A percentile compares a stretch with the other conserved stretches of the same genome.
These are phyloP conservation scores for Xylariomycetidae sp. DNA, from an alignment of 2,329 filamentous ascomycete species.

Conservation along the genomic window DNA sequence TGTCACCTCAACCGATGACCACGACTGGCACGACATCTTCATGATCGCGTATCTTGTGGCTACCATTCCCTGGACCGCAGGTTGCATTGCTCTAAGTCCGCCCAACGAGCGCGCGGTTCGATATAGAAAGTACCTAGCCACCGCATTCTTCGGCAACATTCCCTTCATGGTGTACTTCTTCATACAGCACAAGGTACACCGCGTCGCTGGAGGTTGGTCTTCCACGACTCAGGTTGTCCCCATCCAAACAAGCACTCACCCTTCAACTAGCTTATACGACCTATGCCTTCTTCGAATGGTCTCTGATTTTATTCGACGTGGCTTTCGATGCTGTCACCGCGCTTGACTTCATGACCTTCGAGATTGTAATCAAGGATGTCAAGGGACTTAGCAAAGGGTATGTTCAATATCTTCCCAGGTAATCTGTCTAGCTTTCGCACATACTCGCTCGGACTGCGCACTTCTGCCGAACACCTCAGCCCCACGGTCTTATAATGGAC, in stretches of 20 bases:
- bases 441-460: slow-evolving; percentile 22
- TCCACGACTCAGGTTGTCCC: neutral
- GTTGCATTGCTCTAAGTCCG: slow-evolving; percentile 83
- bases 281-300: slow-evolving; percentile 98
- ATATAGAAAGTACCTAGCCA: slow-evolving; percentile 80
- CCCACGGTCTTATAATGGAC: no score
- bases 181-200: slow-evolving; percentile 97
- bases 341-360: slow-evolving; percentile 83
- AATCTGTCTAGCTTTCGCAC: slow-evolving; percentile 37
- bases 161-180: slow-evolving; percentile 93
- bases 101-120: slow-evolving; percentile 75
- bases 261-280: slow-evolving; percentile 93
- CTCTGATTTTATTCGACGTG: slow-evolving; percentile 89
- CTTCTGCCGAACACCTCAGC: no score
- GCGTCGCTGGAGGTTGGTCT: slow-evolving; percentile 77
- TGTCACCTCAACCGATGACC: slow-evolving; percentile 95
- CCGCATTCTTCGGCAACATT: slow-evolving; percentile 83
- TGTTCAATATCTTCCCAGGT: slow-evolving; percentile 91
- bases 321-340: slow-evolving; percentile 93
- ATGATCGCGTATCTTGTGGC: slow-evolving; percentile 98
- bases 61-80: slow-evolving; percentile 90
- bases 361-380: slow-evolving; percentile 81
- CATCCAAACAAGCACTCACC: slow-evolving; percentile 8
- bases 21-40: slow-evolving; percentile 98
- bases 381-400: slow-evolving; percentile 96